Percentiles rank a stretch among this genome's conserved stretches.
Conservation (phyloP, 1,139 yeast genomes). For the Martiniozyma asiatica region DNA sequence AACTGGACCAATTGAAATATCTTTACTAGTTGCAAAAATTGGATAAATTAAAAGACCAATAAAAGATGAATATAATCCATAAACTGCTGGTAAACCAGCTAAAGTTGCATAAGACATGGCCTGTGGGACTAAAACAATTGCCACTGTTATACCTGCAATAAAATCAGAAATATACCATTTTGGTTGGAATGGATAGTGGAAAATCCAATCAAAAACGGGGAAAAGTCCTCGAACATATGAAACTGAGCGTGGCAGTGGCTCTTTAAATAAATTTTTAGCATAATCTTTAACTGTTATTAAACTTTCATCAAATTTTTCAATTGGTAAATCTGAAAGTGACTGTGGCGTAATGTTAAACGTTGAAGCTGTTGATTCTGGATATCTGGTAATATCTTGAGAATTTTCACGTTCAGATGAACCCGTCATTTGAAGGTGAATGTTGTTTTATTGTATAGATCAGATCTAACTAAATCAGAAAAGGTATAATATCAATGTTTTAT, state of each 20-base stretch:
- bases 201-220: constrained; percentile 74
- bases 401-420: too few relatives aligned
- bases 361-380: too few relatives aligned
- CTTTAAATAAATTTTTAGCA: constrained; percentile 24
- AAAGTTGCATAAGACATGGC: constrained; percentile 89
- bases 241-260: constrained; percentile 30
- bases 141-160: constrained; percentile 88
- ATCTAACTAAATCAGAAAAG: too few relatives aligned
- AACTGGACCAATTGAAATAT: constrained; percentile 93
- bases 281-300: constrained; percentile 29
- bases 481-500: too few relatives aligned
- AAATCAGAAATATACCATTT: constrained; percentile 71
- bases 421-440: too few relatives aligned
- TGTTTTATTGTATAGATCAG: too few relatives aligned
- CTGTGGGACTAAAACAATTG: constrained; percentile 88
- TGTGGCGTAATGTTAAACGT: too few relatives aligned
- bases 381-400: too few relatives aligned
- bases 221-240: constrained; percentile 52
- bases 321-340: background rate
- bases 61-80: constrained; percentile 84
- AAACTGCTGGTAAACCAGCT: constrained; percentile 73
- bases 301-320: constrained; percentile 1
- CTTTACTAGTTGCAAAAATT: constrained; percentile 88
- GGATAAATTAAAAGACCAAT: constrained; percentile 85
- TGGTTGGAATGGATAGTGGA: constrained; percentile 55